These are phyloP conservation scores for Asclepias syriaca DNA, from an alignment of 257 asterid species.

Conservation along the genomic window DNA sequence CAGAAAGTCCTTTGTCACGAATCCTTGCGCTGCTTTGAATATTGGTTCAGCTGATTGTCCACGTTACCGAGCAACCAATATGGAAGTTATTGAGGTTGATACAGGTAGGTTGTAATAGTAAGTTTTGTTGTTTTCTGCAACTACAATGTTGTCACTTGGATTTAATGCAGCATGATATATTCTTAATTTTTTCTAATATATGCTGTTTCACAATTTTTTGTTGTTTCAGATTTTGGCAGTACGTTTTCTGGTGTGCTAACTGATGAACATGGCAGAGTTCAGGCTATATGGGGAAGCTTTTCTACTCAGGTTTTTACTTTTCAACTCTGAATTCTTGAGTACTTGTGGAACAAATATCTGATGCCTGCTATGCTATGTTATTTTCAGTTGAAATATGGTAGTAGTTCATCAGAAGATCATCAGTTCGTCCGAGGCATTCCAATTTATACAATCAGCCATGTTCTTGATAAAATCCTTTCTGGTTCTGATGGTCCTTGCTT, in stretches of 20 bases:
- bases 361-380: slow-evolving; percentile 19
- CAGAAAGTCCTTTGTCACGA: slow-evolving; percentile 87
- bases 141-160: background rate
- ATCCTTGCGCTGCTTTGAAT: slow-evolving; percentile 87
- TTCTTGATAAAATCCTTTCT: slow-evolving; percentile 61
- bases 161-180: slow-evolving; percentile 2
- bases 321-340: slow-evolving; percentile 3
- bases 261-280: slow-evolving; percentile 91
- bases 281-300: slow-evolving; percentile 98
- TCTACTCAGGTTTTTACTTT: slow-evolving; percentile 80
- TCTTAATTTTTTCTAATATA: background rate
- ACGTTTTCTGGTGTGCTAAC: slow-evolving; percentile 96
- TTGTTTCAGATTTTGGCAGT: slow-evolving; percentile 81
- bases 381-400: slow-evolving; percentile 78
- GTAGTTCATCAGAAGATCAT: slow-evolving; percentile 86
- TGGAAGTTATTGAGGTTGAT: slow-evolving; percentile 98
- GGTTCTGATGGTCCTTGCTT: slow-evolving; percentile 60
- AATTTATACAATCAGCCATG: slow-evolving; percentile 59
- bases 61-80: slow-evolving; percentile 90
- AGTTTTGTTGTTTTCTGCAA: slow-evolving; percentile 8
- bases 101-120: slow-evolving; percentile 46
- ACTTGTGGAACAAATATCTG: slow-evolving; percentile 17
- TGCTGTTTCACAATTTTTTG: background rate
- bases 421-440: slow-evolving; percentile 96
- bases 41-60: slow-evolving; percentile 92